A percentile compares a stretch with the other conserved stretches of the same genome.
These are phyloP conservation scores for Camellia lanceoleosa DNA, from an alignment of 148 eudicot genomes.

Conservation along the genomic window DNA sequence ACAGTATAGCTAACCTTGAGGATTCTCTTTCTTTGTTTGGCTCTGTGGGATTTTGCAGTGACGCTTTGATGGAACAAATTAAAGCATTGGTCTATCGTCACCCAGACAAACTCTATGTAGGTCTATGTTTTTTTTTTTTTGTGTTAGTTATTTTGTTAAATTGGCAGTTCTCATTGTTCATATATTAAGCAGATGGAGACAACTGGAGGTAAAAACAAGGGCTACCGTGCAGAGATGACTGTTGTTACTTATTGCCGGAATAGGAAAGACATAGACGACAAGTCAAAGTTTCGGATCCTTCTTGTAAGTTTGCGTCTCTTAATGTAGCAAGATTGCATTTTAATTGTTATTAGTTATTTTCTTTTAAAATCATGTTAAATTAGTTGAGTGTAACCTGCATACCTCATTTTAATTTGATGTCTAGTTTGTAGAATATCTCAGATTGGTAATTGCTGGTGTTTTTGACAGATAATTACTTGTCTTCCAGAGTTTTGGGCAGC, in stretches of 20 bases:
- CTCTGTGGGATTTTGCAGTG: slow-evolving; percentile 39
- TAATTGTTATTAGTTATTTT: neutral
- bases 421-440: slow-evolving; percentile 58
- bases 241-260: slow-evolving; percentile 77
- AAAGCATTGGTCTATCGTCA: slow-evolving; percentile 80
- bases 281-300: slow-evolving; percentile 71
- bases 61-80: slow-evolving; percentile 71
- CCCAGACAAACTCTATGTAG: slow-evolving; percentile 63
- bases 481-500: slow-evolving; percentile 99
- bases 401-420: slow-evolving; percentile 9
- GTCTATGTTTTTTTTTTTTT: slow-evolving; percentile 16
- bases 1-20: neutral
- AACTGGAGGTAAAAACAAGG: slow-evolving; percentile 60
- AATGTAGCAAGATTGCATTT: slow-evolving; percentile 4
- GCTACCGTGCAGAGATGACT: slow-evolving; percentile 65
- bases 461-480: slow-evolving; percentile 99
- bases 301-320: slow-evolving; percentile 58
- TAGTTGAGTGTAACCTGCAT: neutral
- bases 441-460: slow-evolving; percentile 85
- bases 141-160: neutral
- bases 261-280: slow-evolving; percentile 54
- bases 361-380: neutral
- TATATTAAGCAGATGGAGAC: slow-evolving; percentile 60
- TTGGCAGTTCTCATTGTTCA: neutral
- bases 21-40: slow-evolving; percentile 3